Evolutionary conservation across 2,329 filamentous ascomycete species (phyloP).

Genomic region (Cordyceps militaris): DNA sequence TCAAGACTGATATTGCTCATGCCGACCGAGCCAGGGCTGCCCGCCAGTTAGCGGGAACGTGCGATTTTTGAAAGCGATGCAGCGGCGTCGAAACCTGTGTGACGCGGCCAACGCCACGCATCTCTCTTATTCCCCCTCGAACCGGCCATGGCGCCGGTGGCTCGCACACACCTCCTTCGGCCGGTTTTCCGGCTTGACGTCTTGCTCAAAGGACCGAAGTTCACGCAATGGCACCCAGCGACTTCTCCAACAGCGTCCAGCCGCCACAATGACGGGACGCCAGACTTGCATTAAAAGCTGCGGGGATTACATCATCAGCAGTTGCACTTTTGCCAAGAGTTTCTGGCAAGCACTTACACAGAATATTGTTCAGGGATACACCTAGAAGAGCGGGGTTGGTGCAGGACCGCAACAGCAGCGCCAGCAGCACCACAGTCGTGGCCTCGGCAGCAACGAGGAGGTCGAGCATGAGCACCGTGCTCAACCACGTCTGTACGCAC

Average conservation of each 20-base stretch:
- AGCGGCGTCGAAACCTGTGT: conserved; percentile 10
- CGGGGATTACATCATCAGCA: neutral
- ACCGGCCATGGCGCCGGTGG: conserved; percentile 18
- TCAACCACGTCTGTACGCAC: conserved; percentile 43
- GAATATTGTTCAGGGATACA: conserved; percentile 23
- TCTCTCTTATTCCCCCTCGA: conserved; percentile 10
- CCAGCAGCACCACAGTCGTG: conserved; percentile 39
- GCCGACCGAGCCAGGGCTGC: conserved; percentile 16
- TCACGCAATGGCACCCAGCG: conserved; percentile 22
- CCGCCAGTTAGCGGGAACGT: conserved; percentile 15
- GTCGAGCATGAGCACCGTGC: conserved; percentile 41
- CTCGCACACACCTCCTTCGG: conserved; percentile 22
- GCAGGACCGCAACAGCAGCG: conserved; percentile 32
- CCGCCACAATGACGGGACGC: conserved; percentile 28
- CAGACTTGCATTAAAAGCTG: conserved; percentile 22
- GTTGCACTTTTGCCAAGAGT: neutral
- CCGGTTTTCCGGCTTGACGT: conserved; percentile 15
- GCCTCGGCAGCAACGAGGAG: conserved; percentile 31
- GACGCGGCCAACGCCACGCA: conserved; percentile 5
- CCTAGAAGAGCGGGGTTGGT: conserved; percentile 22
- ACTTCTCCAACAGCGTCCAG: conserved; percentile 25
- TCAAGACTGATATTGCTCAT: conserved; percentile 24
- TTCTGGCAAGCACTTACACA: conserved; percentile 11
- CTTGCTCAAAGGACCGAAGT: conserved; percentile 22
- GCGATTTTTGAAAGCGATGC: conserved; percentile 22